These are phyloP conservation scores for Hura crepitans DNA, from an alignment of 441 rosid genomes.

Conservation along the genomic window DNA sequence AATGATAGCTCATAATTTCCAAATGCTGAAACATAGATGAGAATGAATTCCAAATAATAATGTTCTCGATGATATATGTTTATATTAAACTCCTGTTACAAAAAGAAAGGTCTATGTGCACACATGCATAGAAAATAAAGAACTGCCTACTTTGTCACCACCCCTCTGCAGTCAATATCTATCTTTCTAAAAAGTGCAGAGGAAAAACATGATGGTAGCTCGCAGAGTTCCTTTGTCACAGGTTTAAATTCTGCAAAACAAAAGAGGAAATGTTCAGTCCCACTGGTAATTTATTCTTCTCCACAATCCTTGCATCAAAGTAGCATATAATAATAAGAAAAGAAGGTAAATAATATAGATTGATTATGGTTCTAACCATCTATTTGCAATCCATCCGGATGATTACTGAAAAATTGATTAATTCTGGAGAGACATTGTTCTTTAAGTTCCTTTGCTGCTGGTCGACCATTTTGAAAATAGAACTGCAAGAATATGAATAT, in stretches of 20 bases:
- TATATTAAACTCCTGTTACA: background rate
- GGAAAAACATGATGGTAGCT: constrained; percentile 87
- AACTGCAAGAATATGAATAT: constrained; percentile 48
- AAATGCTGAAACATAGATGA: background rate
- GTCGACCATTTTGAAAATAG: constrained; percentile 88
- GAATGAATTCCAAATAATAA: background rate
- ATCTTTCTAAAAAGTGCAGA: constrained; percentile 68
- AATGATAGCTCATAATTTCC: background rate
- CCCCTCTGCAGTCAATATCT: constrained; percentile 55
- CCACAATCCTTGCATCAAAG: constrained; percentile 1
- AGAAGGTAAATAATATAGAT: constrained; percentile 1
- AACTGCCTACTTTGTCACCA: constrained; percentile 59
- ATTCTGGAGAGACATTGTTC: constrained; percentile 66
- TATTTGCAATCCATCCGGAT: constrained; percentile 63
- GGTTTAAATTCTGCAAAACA: constrained; percentile 61
- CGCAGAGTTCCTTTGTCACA: constrained; percentile 78
- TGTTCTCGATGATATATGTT: background rate
- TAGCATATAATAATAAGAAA: background rate
- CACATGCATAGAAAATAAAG: background rate
- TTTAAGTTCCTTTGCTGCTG: constrained; percentile 73
- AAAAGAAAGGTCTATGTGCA: background rate
- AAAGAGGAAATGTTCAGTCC: constrained; percentile 18
- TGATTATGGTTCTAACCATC: constrained; percentile 47
- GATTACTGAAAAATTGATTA: constrained; percentile 65
- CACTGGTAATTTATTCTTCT: constrained; percentile 2